phyloP scores from a whole-genome alignment of 2,329 filamentous ascomycete genomes.

The Pseudopithomyces maydicus region DNA sequence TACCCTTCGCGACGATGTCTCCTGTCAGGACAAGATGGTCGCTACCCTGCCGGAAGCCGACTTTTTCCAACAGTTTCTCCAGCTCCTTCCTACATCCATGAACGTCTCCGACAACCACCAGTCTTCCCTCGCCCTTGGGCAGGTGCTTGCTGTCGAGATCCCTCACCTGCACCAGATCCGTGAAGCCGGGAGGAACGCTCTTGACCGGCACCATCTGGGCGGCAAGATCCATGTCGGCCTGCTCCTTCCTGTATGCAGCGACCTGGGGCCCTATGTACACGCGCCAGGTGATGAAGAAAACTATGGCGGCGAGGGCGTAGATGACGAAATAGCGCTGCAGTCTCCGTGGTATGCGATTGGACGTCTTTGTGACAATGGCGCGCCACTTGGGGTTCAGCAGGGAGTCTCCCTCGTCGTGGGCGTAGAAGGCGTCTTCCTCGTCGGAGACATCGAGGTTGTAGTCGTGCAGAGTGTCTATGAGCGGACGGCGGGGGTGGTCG shows the following conservation, averaged over 20 bases:
- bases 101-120: slow-evolving; percentile 88
- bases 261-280: slow-evolving; percentile 44
- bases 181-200: slow-evolving; percentile 55
- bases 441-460: slow-evolving; percentile 44
- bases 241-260: slow-evolving; percentile 39
- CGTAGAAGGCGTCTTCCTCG: slow-evolving; percentile 45
- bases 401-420: slow-evolving; percentile 38
- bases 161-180: slow-evolving; percentile 56
- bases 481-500: slow-evolving; percentile 26
- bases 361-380: slow-evolving; percentile 26
- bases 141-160: slow-evolving; percentile 55
- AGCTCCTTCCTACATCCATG: slow-evolving; percentile 79
- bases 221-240: slow-evolving; percentile 39
- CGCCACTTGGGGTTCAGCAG: slow-evolving; percentile 40
- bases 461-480: slow-evolving; percentile 39
- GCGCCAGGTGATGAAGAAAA: slow-evolving; percentile 43
- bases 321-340: slow-evolving; percentile 43
- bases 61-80: slow-evolving; percentile 66
- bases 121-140: slow-evolving; percentile 57
- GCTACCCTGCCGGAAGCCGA: slow-evolving; percentile 63
- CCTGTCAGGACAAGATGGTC: slow-evolving; percentile 53
- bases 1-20: slow-evolving; percentile 70
- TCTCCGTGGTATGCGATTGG: slow-evolving; percentile 39
- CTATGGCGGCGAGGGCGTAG: slow-evolving; percentile 32
- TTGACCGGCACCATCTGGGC: slow-evolving; percentile 48